Percentiles rank a stretch among this genome's conserved stretches.
Conservation (phyloP, 352 stramenopile genomes). For the Globisporangium takayamanum region DNA sequence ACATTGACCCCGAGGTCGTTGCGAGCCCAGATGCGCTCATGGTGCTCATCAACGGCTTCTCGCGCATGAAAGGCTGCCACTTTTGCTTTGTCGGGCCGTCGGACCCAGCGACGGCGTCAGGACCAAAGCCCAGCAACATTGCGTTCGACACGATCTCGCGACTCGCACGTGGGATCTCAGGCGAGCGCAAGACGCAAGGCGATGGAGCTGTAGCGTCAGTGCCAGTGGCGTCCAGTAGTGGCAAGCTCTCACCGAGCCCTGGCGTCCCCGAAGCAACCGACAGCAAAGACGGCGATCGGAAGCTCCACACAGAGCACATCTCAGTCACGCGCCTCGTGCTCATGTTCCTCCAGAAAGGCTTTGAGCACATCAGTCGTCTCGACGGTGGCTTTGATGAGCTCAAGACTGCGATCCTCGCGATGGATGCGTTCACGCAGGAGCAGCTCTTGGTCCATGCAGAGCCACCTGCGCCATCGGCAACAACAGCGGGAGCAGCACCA, state of each 20-base stretch:
- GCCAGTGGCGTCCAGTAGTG: background rate
- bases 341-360: conserved; percentile 85
- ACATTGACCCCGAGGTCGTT: conserved; percentile 79
- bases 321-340: conserved; percentile 73
- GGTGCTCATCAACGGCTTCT: conserved; percentile 74
- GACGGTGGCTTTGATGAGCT: conserved; percentile 80
- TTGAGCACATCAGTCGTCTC: conserved; percentile 80
- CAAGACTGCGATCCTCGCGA: conserved; percentile 51
- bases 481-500: conserved; percentile 10
- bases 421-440: conserved; percentile 62
- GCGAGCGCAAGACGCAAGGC: conserved; percentile 27
- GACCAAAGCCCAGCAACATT: conserved; percentile 23
- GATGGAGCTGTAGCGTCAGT: background rate
- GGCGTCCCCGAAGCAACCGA: conserved; percentile 12
- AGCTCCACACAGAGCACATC: conserved; percentile 46
- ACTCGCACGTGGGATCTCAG: conserved; percentile 50
- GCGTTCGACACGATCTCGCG: conserved; percentile 49
- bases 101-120: conserved; percentile 8
- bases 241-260: background rate
- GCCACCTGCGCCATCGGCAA: conserved; percentile 6
- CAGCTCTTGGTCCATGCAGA: conserved; percentile 54
- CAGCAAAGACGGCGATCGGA: conserved; percentile 22
- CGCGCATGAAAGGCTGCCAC: conserved; percentile 83
- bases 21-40: conserved; percentile 61
- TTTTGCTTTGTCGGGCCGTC: conserved; percentile 85